A percentile compares a stretch with the other conserved stretches of the same genome.
Evolutionary conservation across 306 rosid genomes (phyloP).

Genomic region (Rosa chinensis): DNA sequence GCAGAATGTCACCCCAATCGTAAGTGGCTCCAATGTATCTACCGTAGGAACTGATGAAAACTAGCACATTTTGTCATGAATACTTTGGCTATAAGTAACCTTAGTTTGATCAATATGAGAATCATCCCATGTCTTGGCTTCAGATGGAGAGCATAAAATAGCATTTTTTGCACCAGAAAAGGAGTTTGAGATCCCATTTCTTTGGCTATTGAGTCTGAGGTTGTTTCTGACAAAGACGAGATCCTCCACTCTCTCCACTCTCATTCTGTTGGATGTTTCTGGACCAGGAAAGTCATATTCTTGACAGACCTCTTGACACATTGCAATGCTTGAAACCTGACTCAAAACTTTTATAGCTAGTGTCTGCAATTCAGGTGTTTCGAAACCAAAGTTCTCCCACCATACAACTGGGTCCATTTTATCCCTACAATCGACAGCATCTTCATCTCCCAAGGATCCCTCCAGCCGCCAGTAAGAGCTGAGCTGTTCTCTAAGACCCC

Average conservation of each 20-base stretch:
- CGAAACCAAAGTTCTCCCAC: slow-evolving; percentile 65
- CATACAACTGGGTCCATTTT: slow-evolving; percentile 56
- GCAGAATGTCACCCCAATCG: background rate
- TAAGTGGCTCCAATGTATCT: background rate
- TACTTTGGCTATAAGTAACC: slow-evolving; percentile 10
- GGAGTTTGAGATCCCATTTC: slow-evolving; percentile 24
- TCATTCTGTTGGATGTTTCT: slow-evolving; percentile 31
- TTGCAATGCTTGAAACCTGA: slow-evolving; percentile 51
- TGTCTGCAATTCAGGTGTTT: slow-evolving; percentile 47
- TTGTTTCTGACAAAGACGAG: slow-evolving; percentile 51
- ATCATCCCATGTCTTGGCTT: slow-evolving; percentile 23
- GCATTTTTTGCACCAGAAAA: background rate
- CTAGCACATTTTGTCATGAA: slow-evolving; percentile 26
- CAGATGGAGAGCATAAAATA: slow-evolving; percentile 11
- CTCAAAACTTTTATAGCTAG: slow-evolving; percentile 55
- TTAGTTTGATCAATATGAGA: slow-evolving; percentile 31
- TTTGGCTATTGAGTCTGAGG: slow-evolving; percentile 46
- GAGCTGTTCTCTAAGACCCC: slow-evolving; percentile 55
- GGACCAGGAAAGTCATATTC: slow-evolving; percentile 30
- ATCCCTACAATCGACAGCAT: slow-evolving; percentile 43
- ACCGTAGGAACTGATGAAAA: slow-evolving; percentile 2
- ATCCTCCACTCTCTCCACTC: slow-evolving; percentile 42
- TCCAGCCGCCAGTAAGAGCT: slow-evolving; percentile 52
- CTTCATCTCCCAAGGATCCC: slow-evolving; percentile 53
- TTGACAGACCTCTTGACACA: slow-evolving; percentile 50